Percentiles rank a stretch among this genome's conserved stretches.
These are phyloP conservation scores for Starmerella etchellsii DNA, from an alignment of 805 yeast genomes.

Conservation along the genomic window DNA sequence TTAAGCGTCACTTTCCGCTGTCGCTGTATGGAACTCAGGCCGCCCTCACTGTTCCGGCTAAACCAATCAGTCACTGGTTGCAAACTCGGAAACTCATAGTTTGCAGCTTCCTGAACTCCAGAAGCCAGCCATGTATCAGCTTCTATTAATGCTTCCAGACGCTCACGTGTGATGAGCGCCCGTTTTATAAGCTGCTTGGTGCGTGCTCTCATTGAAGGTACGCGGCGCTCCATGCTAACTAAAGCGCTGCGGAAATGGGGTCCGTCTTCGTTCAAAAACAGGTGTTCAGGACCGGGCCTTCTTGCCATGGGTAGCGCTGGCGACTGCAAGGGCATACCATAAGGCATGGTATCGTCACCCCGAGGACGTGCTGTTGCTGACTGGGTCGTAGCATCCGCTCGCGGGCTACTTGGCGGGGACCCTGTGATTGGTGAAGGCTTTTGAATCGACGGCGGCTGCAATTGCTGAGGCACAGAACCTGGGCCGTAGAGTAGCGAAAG, in stretches of 20 bases:
- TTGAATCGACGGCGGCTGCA: not conserved
- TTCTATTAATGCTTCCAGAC: constrained; percentile 26
- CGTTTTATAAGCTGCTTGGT: constrained; percentile 30
- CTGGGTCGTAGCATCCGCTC: not conserved
- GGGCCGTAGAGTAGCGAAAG: not conserved
- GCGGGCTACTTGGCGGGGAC: not conserved
- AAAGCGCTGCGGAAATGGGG: constrained; percentile 34
- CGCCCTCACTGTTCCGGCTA: constrained; percentile 15
- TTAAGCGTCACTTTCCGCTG: constrained; percentile 19
- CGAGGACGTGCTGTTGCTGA: not conserved
- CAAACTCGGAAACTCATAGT: constrained; percentile 25
- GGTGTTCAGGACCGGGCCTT: constrained; percentile 23
- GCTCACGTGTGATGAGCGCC: constrained; percentile 25
- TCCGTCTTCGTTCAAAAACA: constrained; percentile 33
- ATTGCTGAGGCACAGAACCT: not conserved
- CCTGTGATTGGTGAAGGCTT: not conserved
- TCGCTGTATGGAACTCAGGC: constrained; percentile 21
- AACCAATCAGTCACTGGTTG: constrained; percentile 25
- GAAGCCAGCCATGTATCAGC: constrained; percentile 26
- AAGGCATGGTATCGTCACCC: constrained; percentile 2
- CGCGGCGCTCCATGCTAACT: constrained; percentile 28
- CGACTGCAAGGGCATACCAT: constrained; percentile 11
- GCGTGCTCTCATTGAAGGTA: constrained; percentile 26
- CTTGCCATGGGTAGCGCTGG: constrained; percentile 12
- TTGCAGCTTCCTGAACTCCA: constrained; percentile 25